Conservation (phyloP, 2,329 filamentous ascomycete genomes). For the Emericellopsis atlantica region DNA sequence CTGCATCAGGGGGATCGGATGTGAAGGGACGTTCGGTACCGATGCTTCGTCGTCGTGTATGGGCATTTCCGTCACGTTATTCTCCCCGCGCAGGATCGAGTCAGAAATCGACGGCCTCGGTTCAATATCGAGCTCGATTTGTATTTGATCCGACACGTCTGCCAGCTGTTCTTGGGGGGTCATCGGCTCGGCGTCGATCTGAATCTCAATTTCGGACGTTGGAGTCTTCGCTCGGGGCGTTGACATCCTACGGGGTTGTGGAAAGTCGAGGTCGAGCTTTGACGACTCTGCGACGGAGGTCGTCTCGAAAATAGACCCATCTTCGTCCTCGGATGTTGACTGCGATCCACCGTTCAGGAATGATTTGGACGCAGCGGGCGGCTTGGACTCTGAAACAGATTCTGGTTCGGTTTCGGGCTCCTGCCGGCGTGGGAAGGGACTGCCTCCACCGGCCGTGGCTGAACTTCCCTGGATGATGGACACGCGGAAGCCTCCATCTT, state of each 20-base stretch:
- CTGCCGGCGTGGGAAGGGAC: not conserved
- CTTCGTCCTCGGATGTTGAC: too few relatives aligned
- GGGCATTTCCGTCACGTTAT: not conserved
- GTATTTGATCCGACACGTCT: not conserved
- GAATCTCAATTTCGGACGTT: not conserved
- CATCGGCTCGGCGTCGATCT: not conserved
- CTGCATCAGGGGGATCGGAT: conserved; percentile 68
- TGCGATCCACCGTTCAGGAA: too few relatives aligned
- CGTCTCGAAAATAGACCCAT: too few relatives aligned
- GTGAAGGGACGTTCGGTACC: conserved; percentile 15
- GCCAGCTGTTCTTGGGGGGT: not conserved
- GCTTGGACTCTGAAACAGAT: not conserved
- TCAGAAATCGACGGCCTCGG: not conserved
- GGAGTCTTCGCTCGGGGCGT: not conserved
- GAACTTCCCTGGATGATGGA: conserved; percentile 1
- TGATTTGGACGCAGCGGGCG: not conserved
- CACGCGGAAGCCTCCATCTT: conserved; percentile 3
- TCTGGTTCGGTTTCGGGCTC: not conserved
- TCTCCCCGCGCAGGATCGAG: not conserved
- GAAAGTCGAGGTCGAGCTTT: too few relatives aligned
- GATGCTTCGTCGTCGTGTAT: not conserved
- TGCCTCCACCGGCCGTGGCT: not conserved
- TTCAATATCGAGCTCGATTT: not conserved
- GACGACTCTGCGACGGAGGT: too few relatives aligned
- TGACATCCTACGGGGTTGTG: too few relatives aligned